Evolutionary conservation across 164 flowering plant species (phyloP).

Genomic region (Piper betle): DNA sequence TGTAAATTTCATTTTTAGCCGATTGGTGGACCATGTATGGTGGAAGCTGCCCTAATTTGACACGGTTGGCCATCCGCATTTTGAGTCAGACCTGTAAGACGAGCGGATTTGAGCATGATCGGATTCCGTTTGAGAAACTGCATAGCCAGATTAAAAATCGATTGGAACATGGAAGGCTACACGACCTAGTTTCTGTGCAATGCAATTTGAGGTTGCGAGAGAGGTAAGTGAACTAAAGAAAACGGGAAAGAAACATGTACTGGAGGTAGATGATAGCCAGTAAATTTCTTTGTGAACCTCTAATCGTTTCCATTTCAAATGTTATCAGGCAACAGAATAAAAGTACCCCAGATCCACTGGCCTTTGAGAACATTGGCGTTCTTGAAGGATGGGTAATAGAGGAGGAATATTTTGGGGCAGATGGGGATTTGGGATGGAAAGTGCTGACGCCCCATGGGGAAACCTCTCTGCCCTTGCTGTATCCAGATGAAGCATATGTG

Average conservation of each 20-base stretch:
- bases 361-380: slow-evolving; percentile 22
- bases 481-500: neutral
- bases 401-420: slow-evolving; percentile 28
- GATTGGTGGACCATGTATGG: slow-evolving; percentile 99
- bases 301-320: slow-evolving; percentile 1
- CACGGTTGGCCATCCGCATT: slow-evolving; percentile 62
- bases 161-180: slow-evolving; percentile 56
- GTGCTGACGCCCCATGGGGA: slow-evolving; percentile 32
- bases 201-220: slow-evolving; percentile 49
- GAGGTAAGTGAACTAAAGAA: slow-evolving; percentile 23
- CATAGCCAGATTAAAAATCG: slow-evolving; percentile 35
- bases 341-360: slow-evolving; percentile 36
- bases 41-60: slow-evolving; percentile 78
- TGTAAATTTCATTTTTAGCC: slow-evolving; percentile 25
- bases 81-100: slow-evolving; percentile 71
- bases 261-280: neutral
- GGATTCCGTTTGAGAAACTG: slow-evolving; percentile 31
- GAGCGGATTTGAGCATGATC: slow-evolving; percentile 19
- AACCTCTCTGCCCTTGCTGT: slow-evolving; percentile 11
- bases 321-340: slow-evolving; percentile 19
- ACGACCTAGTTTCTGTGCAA: slow-evolving; percentile 59
- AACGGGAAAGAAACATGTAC: neutral
- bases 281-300: neutral
- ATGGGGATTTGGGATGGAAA: slow-evolving; percentile 38
- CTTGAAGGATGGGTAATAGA: slow-evolving; percentile 57